These are phyloP conservation scores for Vicia faba DNA, from an alignment of 306 rosid genomes.

Conservation along the genomic window DNA sequence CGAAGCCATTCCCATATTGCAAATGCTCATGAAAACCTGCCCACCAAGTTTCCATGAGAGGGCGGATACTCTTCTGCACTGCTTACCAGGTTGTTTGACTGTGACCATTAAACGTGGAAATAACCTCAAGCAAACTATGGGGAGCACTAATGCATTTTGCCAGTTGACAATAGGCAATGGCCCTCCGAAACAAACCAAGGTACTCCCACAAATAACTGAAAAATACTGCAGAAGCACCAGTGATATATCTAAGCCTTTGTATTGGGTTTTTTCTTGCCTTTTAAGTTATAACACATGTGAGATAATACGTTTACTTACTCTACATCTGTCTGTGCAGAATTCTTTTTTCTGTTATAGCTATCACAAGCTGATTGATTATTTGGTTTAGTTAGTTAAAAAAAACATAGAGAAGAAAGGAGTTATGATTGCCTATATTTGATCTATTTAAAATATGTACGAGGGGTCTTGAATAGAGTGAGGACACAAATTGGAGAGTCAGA, in stretches of 20 bases:
- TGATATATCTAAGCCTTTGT: slow-evolving; percentile 27
- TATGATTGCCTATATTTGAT: no score
- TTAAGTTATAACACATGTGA: background rate
- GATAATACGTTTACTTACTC: background rate
- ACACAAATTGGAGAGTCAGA: no score
- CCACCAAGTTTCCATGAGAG: slow-evolving; percentile 98
- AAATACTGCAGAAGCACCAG: slow-evolving; percentile 26
- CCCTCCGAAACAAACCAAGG: slow-evolving; percentile 98
- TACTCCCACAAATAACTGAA: slow-evolving; percentile 37
- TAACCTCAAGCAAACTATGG: slow-evolving; percentile 95
- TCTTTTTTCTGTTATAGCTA: background rate
- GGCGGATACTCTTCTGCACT: slow-evolving; percentile 89
- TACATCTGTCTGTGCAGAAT: background rate
- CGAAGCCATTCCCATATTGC: slow-evolving; percentile 95
- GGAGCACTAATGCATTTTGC: slow-evolving; percentile 95
- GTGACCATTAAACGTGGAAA: slow-evolving; percentile 89
- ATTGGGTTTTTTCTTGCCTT: background rate
- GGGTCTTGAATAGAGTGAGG: no score
- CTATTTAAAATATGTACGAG: no score
- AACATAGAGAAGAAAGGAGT: no score
- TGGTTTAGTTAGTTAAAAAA: background rate
- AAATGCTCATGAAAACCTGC: slow-evolving; percentile 97
- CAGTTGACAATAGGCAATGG: slow-evolving; percentile 85
- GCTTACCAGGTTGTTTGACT: slow-evolving; percentile 98
- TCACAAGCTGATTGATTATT: background rate